Evolutionary conservation across 108 stramenopile genomes (phyloP).

Genomic region (Cyclotella kingstonii): DNA sequence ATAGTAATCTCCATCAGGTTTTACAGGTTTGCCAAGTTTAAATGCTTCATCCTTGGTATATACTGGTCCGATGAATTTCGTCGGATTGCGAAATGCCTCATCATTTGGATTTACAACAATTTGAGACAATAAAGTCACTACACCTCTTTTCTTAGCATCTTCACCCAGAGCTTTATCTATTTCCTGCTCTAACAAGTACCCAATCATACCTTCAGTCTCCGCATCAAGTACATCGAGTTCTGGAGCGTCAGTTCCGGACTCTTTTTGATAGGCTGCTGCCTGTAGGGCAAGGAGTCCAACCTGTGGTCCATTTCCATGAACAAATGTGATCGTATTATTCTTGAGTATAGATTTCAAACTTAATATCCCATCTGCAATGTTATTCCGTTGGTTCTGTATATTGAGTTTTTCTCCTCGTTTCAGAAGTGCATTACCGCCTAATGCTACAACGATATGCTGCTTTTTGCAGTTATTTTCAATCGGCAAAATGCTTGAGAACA

Average conservation of each 20-base stretch:
- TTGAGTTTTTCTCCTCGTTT: conserved; percentile 30
- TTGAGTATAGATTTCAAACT: conserved; percentile 11
- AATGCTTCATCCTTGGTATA: conserved; percentile 28
- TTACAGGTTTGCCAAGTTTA: conserved; percentile 27
- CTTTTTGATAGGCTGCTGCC: conserved; percentile 31
- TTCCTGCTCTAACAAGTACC: conserved; percentile 46
- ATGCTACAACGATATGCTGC: conserved; percentile 35
- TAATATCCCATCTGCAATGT: conserved; percentile 20
- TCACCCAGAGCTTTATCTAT: conserved; percentile 18
- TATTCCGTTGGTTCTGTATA: conserved; percentile 24
- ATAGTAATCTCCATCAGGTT: conserved; percentile 30
- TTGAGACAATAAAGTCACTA: conserved; percentile 41
- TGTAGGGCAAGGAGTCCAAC: conserved; percentile 38
- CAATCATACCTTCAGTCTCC: conserved; percentile 51
- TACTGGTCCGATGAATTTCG: conserved; percentile 46
- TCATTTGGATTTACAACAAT: conserved; percentile 41
- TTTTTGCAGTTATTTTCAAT: neutral
- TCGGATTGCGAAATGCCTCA: conserved; percentile 40
- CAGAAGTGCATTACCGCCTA: conserved; percentile 33
- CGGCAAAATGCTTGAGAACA: neutral
- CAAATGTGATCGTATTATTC: conserved; percentile 25
- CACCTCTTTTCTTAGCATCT: conserved; percentile 24
- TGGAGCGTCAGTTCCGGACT: conserved; percentile 25
- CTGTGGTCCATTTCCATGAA: conserved; percentile 43
- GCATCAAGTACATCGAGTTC: conserved; percentile 46